Evolutionary conservation across 768 basidiomycete genomes (phyloP), one percentile per base, ranked within the genome.

Genomic region (Leccinum olivaceopallidum): DNA sequence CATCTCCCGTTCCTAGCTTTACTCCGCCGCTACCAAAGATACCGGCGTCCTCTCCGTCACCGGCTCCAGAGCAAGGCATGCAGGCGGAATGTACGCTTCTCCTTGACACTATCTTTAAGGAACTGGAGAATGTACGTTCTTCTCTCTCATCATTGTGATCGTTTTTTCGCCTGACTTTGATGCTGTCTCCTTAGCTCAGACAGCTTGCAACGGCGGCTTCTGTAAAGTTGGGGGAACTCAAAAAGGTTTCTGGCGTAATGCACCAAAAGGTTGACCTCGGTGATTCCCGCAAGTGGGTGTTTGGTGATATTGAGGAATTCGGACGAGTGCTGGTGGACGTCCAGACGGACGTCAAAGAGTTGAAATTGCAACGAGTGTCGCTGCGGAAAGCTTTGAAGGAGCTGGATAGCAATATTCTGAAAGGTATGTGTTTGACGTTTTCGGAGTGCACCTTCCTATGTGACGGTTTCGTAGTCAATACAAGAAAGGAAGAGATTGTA

Each of bases 401-500:
- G 56, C 64, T 91, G 48, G 86, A 87, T 60, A 85, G 83, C 58
- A 81, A 80, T 58, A 77, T 92, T 72, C 78, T 93, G 5, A 88
- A 86, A 77, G 85, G 91, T 87, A 56, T 28, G 78, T 71, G 12
- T 24, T 56, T 12, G 6, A 10, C 26, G 77, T 71, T 10, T 20
- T 57, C 13, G 8, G 12, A 28, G 13, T 12, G 14, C 20, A 16
- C 2, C 5, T 47, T 47, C 58, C 26, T 56, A 12, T 12, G 52
- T 62, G 47, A 59, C 47, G 44, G 51, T 42, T 51, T 47, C 50
- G 44, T 67, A 96, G 95, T 88, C 44, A 86, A 85, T 54, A 92
- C 90, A 60, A 85, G 90, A 64, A 83, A 83, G 65, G 94, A 95
- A 70, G 94, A 97, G 68, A 89, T 93, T 26, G 78, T 80, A 18